Evolutionary conservation across 305 asterid species (phyloP), one percentile per base, ranked within the genome.

Genomic region (Fraxinus baroniana): DNA sequence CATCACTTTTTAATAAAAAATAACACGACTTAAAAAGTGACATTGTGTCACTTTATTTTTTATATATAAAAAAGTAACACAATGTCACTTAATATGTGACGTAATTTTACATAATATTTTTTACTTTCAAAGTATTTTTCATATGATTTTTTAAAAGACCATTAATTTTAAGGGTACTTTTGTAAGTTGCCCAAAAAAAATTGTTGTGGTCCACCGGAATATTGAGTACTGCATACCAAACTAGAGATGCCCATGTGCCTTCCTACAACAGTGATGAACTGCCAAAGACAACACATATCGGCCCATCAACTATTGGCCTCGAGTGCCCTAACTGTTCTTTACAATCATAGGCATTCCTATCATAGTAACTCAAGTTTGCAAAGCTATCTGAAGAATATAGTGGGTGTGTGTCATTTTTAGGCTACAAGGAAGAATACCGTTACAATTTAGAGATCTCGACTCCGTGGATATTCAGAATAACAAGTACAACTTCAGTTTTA

Each of bases 331-430:
- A 74, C 78, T 17, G 76, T 60, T 78, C 78, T 32, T 77, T 30
- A 81, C 77, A 72, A 41, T 66, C 74, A 62, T 57, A 7, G 26
- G 80, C 52, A 44, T 18, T 62, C 71, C 71, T 9, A 24, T 64
- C 35, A 64, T 10, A 26, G 7, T 3, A 66, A 66, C 36, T 64
- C 33, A 8, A 66, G 3, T 66, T 12, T 26, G 37, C 36, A 66
- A 1, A 64, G 6, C 74, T 10, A 66, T 12, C 17, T 66, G 36
- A 66, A 66, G 74, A 66, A 66, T 66, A 66, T 66, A 26, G 15
- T 22, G 26, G 26, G 7, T 3, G n/a, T 28, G 2, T 9, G 13
- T 66, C 8, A 7, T 60, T 26, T 57, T 18, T 18, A 1, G 26
- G 28, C 7, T 26, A 66, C 73, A 24, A 8, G 73, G 35, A 22